phyloP scores from a whole-genome alignment of 2,329 filamentous ascomycete species.

The Sclerotinia minor region DNA sequence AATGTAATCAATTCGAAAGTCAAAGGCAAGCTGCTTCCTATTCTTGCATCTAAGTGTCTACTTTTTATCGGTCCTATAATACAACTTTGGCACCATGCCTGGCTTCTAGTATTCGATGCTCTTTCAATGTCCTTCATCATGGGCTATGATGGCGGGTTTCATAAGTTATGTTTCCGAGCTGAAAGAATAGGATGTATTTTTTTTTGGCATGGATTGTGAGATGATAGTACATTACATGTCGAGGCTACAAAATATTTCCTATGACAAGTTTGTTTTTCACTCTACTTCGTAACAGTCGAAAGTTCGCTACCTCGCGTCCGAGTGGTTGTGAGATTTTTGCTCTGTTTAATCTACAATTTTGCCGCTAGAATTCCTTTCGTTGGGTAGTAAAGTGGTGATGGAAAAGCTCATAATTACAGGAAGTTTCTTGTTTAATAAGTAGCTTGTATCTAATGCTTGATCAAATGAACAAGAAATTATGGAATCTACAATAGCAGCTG shows the following conservation, averaged over 20 bases:
- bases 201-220: background rate
- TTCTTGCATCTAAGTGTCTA: background rate
- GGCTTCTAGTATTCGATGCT: background rate
- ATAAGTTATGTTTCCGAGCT: background rate
- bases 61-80: background rate
- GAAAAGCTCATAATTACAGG: background rate
- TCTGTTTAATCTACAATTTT: background rate
- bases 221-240: background rate
- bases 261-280: too few species aligned
- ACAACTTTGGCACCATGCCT: background rate
- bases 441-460: background rate
- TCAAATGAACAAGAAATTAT: background rate
- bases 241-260: background rate
- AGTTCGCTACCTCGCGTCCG: background rate
- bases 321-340: background rate
- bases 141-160: background rate
- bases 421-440: background rate
- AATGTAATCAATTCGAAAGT: background rate
- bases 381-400: background rate
- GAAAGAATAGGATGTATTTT: background rate
- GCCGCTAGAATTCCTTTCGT: background rate
- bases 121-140: background rate
- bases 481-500: background rate
- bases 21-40: background rate
- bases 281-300: background rate